phyloP scores from a whole-genome alignment of 768 basidiomycete genomes.

The Lepiota brunneoincarnata region DNA sequence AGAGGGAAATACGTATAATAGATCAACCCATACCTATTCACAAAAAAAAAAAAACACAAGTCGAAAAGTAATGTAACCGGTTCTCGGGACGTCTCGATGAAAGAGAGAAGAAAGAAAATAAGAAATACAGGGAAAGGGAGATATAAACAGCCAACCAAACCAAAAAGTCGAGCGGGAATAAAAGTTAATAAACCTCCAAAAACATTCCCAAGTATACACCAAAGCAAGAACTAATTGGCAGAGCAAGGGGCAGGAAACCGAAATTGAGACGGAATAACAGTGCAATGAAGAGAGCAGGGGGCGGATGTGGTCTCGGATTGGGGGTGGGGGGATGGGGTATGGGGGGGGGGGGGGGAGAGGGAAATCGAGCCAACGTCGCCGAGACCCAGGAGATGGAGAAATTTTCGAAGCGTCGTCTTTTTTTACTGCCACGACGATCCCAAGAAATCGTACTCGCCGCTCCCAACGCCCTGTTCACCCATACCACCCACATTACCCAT shows the following conservation, averaged over 20 bases:
- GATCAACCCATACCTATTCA: constrained; percentile 26
- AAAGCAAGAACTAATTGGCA: neutral
- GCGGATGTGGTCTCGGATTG: neutral
- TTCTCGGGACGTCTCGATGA: no score
- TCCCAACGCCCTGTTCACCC: constrained; percentile 9
- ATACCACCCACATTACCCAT: constrained; percentile 5
- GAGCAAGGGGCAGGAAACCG: neutral
- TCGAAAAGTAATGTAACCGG: no score
- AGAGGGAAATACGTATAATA: constrained; percentile 13
- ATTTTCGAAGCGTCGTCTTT: neutral
- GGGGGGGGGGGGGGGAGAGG: neutral
- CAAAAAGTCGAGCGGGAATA: neutral
- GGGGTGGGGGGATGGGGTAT: neutral
- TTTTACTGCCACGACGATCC: constrained; percentile 2
- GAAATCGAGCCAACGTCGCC: no score
- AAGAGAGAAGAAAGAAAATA: neutral
- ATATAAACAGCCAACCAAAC: neutral
- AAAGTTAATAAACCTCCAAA: neutral
- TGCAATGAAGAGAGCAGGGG: neutral
- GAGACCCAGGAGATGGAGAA: neutral
- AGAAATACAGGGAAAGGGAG: constrained; percentile 1
- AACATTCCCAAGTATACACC: neutral
- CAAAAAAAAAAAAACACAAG: constrained; percentile 23
- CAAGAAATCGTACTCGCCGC: constrained; percentile 10
- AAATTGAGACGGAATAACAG: neutral